Percentiles rank a stretch among this genome's conserved stretches.
Conservation (phyloP, 164 flowering plant species). For the Warburgia ugandensis region DNA sequence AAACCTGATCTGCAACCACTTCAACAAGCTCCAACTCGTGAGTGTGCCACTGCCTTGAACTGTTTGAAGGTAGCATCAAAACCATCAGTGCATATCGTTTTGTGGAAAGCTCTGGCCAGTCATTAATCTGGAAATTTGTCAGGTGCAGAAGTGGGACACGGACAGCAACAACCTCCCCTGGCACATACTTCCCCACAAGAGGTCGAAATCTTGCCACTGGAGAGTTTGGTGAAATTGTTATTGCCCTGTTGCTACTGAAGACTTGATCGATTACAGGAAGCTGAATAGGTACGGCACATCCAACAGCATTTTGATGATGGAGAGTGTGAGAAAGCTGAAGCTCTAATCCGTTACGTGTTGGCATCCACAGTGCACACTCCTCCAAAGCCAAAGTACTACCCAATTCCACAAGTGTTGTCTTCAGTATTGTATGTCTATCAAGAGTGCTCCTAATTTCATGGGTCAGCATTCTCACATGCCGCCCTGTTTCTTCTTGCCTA, state of each 20-base stretch:
- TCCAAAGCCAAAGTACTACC: constrained; percentile 76
- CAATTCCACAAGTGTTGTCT: constrained; percentile 75
- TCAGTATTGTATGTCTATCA: constrained; percentile 78
- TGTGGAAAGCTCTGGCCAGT: constrained; percentile 78
- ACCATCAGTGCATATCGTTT: constrained; percentile 84
- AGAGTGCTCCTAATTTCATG: too few species aligned
- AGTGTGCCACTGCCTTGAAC: too few species aligned
- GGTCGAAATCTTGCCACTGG: constrained; percentile 70
- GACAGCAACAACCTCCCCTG: constrained; percentile 83
- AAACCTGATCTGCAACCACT: constrained; percentile 90
- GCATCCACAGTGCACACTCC: constrained; percentile 95
- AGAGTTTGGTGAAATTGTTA: constrained; percentile 60
- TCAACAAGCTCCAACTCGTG: constrained; percentile 88
- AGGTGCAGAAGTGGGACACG: constrained; percentile 82
- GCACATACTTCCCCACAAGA: constrained; percentile 48
- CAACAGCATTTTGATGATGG: constrained; percentile 57
- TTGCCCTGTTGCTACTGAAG: constrained; percentile 53
- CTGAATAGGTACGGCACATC: constrained; percentile 66
- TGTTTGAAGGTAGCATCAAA: constrained; percentile 79
- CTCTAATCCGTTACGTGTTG: constrained; percentile 61
- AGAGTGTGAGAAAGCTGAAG: constrained; percentile 83
- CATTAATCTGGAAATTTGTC: constrained; percentile 63
- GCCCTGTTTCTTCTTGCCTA: constrained; percentile 81
- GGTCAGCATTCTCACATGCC: constrained; percentile 89
- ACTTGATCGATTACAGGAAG: constrained; percentile 67